Percentiles rank a stretch among this genome's conserved stretches.
Conservation (phyloP, 1,139 yeast genomes). For the Torulaspora globosa region DNA sequence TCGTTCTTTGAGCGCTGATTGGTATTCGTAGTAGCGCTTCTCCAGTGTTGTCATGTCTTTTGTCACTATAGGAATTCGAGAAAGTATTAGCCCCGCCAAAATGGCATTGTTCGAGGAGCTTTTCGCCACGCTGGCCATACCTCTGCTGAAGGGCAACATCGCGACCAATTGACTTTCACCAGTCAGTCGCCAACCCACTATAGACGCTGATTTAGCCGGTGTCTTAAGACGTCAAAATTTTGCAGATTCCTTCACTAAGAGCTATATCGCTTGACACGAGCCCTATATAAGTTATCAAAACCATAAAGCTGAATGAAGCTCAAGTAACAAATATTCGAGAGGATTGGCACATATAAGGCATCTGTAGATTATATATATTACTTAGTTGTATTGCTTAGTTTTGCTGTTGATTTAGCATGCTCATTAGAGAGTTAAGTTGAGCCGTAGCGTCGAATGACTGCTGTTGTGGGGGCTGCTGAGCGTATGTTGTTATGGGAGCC, state of each 20-base stretch:
- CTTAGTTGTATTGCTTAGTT: slow-evolving; percentile 10
- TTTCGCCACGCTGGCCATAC: slow-evolving; percentile 23
- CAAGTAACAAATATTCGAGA: too few species aligned
- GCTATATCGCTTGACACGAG: not conserved
- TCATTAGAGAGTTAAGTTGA: slow-evolving; percentile 41
- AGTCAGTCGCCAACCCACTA: not conserved
- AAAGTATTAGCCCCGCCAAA: slow-evolving; percentile 55
- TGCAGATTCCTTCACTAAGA: slow-evolving; percentile 1
- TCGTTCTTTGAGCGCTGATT: slow-evolving; percentile 79
- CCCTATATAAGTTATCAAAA: too few species aligned
- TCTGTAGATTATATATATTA: slow-evolving; percentile 1
- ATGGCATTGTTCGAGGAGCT: slow-evolving; percentile 23
- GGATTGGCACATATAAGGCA: not conserved
- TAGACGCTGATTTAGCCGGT: not conserved
- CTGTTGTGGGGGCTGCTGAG: slow-evolving; percentile 25
- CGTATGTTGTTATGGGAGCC: slow-evolving; percentile 20
- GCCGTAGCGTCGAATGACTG: slow-evolving; percentile 39
- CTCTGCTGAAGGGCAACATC: slow-evolving; percentile 16
- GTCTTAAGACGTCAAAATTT: slow-evolving; percentile 4
- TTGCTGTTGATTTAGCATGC: slow-evolving; percentile 40
- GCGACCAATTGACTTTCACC: not conserved
- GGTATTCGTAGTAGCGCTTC: slow-evolving; percentile 71
- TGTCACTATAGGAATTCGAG: slow-evolving; percentile 81
- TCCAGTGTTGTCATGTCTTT: slow-evolving; percentile 73
- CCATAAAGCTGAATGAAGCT: too few species aligned